These are phyloP conservation scores for Acrodontium crateriforme DNA, from an alignment of 2,329 filamentous ascomycete genomes.

Conservation along the genomic window DNA sequence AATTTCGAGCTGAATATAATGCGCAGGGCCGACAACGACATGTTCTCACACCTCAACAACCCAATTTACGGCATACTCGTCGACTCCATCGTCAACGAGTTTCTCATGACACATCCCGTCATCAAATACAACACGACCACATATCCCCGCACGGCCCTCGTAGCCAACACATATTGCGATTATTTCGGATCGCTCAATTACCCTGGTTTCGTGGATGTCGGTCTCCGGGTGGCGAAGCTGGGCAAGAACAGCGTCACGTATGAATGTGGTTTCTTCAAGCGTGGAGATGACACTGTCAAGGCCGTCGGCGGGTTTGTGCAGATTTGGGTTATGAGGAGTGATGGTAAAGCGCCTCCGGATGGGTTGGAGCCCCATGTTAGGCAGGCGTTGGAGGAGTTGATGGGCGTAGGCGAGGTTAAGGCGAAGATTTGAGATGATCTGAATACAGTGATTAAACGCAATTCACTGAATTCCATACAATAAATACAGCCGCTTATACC, in stretches of 20 bases:
- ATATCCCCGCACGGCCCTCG: conserved; percentile 63
- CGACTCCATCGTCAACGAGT: conserved; percentile 81
- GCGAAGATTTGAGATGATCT: no score
- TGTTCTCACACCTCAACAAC: conserved; percentile 62
- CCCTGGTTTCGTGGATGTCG: conserved; percentile 68
- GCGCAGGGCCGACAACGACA: conserved; percentile 79
- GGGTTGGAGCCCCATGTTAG: conserved; percentile 49
- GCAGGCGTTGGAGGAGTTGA: conserved; percentile 19
- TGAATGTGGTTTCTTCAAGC: conserved; percentile 75
- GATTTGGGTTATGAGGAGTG: conserved; percentile 46
- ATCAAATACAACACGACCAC: conserved; percentile 59
- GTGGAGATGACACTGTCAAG: conserved; percentile 57
- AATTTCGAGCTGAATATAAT: conserved; percentile 79
- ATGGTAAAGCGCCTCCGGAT: conserved; percentile 47
- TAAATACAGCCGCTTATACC: no score
- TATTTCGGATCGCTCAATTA: conserved; percentile 67
- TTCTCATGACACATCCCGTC: conserved; percentile 53
- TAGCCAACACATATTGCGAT: conserved; percentile 73
- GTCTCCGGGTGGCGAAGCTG: conserved; percentile 67
- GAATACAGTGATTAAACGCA: no score
- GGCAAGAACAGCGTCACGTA: conserved; percentile 81
- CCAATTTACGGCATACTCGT: conserved; percentile 36
- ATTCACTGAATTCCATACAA: no score
- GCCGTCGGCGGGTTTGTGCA: conserved; percentile 79
- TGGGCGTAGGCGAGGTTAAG: background rate